Conservation (phyloP, 2,329 filamentous ascomycete species). For the Colletotrichum sp. region DNA sequence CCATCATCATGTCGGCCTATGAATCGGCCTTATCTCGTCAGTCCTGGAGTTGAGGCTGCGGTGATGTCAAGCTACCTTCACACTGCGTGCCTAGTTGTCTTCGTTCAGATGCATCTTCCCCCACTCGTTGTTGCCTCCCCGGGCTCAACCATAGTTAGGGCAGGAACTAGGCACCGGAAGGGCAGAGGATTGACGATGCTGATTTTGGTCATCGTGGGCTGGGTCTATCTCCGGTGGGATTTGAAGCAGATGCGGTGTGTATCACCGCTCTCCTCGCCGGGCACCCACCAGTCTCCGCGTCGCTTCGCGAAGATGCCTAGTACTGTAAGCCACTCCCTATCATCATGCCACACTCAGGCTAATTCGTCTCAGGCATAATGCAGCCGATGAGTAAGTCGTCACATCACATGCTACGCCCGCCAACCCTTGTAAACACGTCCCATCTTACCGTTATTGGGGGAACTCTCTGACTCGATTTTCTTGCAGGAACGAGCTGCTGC, state of each 20-base stretch:
- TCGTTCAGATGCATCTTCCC: neutral
- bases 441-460: neutral
- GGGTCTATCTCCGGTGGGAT: neutral
- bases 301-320: neutral
- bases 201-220: neutral
- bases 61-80: neutral
- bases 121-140: neutral
- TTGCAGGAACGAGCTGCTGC: neutral
- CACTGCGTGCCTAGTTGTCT: neutral
- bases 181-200: neutral
- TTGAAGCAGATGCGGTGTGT: neutral
- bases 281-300: neutral
- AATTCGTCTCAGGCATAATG: neutral
- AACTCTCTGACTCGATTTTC: neutral
- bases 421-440: neutral
- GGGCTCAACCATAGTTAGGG: neutral
- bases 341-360: neutral
- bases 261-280: neutral
- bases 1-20: neutral
- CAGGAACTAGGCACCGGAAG: neutral
- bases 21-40: neutral
- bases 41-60: neutral
- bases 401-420: neutral
- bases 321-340: neutral
- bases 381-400: fast-evolving